Evolutionary conservation across 441 rosid species (phyloP).

Genomic region (Flueggea neowawraea): DNA sequence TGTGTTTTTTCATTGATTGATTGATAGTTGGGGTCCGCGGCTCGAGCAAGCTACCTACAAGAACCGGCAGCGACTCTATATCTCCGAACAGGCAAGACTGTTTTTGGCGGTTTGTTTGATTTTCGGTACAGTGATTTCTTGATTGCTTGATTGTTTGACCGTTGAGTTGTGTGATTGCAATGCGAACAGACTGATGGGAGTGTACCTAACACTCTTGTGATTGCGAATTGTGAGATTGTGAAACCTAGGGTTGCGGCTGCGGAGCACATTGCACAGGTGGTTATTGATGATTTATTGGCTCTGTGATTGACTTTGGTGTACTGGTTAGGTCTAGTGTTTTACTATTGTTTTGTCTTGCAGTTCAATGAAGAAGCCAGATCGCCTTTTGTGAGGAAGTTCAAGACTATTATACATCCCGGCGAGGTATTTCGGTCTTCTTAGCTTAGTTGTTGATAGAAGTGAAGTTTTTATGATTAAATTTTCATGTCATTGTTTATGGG

Average conservation of each 20-base stretch:
- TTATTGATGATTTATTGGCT: background rate
- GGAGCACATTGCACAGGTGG: slow-evolving; percentile 97
- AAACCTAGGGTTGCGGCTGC: slow-evolving; percentile 99
- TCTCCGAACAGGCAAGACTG: slow-evolving; percentile 83
- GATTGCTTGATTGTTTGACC: no score
- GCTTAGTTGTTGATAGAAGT: no score
- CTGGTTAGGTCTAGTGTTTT: background rate
- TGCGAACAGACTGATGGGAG: slow-evolving; percentile 88
- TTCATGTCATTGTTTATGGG: no score
- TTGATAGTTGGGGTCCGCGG: slow-evolving; percentile 94
- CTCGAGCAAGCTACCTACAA: slow-evolving; percentile 94
- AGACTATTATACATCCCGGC: slow-evolving; percentile 99
- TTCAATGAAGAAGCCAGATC: slow-evolving; percentile 99
- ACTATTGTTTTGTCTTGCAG: slow-evolving; percentile 34
- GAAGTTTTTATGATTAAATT: no score
- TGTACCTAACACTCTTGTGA: slow-evolving; percentile 96
- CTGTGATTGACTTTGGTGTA: background rate
- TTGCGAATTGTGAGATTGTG: slow-evolving; percentile 96
- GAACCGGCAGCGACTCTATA: slow-evolving; percentile 97
- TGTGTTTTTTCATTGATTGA: slow-evolving; percentile 2
- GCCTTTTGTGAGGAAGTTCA: slow-evolving; percentile 97
- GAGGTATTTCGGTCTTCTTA: slow-evolving; percentile 47
- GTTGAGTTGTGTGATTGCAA: background rate
- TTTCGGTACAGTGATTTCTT: background rate
- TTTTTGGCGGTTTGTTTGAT: background rate